phyloP scores from a whole-genome alignment of 164 flowering plant genomes.

The Vitis rotundifolia region DNA sequence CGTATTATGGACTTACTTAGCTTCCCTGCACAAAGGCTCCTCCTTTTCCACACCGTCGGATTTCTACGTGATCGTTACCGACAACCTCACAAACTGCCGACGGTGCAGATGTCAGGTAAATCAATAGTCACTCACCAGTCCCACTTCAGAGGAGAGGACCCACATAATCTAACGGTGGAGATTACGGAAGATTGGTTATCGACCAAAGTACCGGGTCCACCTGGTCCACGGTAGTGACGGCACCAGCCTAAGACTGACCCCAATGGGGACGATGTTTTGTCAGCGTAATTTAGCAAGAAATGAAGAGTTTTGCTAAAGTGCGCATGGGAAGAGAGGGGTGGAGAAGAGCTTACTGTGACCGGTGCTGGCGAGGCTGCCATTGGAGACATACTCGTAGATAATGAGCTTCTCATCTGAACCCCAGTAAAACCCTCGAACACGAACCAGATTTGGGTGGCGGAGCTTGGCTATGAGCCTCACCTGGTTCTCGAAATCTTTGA shows the following conservation, averaged over 20 bases:
- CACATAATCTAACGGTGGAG: too few species aligned
- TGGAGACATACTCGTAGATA: conserved; percentile 53
- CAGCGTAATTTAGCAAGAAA: conserved; percentile 11
- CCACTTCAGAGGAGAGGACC: too few species aligned
- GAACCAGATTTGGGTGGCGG: conserved; percentile 54
- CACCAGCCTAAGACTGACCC: too few species aligned
- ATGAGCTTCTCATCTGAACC: conserved; percentile 67
- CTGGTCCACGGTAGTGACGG: too few species aligned
- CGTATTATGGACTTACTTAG: too few species aligned
- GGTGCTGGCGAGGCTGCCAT: conserved; percentile 54
- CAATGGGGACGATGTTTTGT: background rate
- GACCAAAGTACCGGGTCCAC: background rate
- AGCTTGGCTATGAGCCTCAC: conserved; percentile 49
- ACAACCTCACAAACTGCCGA: too few species aligned
- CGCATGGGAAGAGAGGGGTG: conserved; percentile 1
- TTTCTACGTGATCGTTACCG: too few species aligned
- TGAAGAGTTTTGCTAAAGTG: background rate
- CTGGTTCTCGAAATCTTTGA: conserved; percentile 57
- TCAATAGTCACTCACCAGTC: too few species aligned
- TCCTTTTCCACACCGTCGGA: too few species aligned
- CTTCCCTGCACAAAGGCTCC: too few species aligned
- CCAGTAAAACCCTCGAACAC: conserved; percentile 67
- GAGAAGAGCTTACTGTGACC: conserved; percentile 38
- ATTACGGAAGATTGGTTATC: too few species aligned
- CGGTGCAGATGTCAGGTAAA: too few species aligned